Base-by-base conservation (phyloP, 2,329 filamentous ascomycete species). In the Fusarium sp. region DNA sequence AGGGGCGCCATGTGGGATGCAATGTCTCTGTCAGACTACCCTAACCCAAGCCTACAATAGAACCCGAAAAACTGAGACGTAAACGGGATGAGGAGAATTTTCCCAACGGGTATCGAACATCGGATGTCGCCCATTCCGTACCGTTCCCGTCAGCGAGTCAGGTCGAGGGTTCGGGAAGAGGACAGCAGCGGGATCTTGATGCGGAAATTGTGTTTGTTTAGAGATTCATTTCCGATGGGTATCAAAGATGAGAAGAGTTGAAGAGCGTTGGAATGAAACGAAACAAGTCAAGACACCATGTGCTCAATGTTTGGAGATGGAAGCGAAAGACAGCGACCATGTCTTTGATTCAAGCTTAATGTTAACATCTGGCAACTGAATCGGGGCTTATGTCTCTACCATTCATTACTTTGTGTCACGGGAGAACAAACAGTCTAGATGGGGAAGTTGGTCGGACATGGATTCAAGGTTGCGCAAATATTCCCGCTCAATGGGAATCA, bases 1-100 rank as follows among this genome's bases (percentile, higher is more conserved):
- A 34, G 30, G 46, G 45, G 18, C 18, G 44, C 37, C 45, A 56
- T 61, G 37, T 61, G 64, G 65, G 46, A 40, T 65, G 25, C 56
- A 69, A 71, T 69, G 69, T 71, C 66, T 75, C 67, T 60, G 71
- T 72, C 41, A 61, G 4, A 69, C 73, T 59, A 24, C 41, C 53
- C 46, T 34, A 57, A 40, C 20, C 14, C 6, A 41, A 40, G 48
- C 22, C 30, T 52, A 57, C 34, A 57, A 24, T 40, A 54, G 55
- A 42, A 46, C 20, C 13, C 44, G 34, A n/a, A 37, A n/a, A 4
- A n/a, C 34, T 37, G 18, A 37, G 34, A 37, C 34, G 34, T 37
- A 37, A 37, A n/a, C 27, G 11, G 46, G 48, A 30, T 46, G 25
- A 56, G 44, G 45, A 42, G 46, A 51, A 22, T 27, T 12, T 22